Base-by-base conservation (phyloP, 2,329 filamentous ascomycete species). In the Ophiostoma ips region DNA sequence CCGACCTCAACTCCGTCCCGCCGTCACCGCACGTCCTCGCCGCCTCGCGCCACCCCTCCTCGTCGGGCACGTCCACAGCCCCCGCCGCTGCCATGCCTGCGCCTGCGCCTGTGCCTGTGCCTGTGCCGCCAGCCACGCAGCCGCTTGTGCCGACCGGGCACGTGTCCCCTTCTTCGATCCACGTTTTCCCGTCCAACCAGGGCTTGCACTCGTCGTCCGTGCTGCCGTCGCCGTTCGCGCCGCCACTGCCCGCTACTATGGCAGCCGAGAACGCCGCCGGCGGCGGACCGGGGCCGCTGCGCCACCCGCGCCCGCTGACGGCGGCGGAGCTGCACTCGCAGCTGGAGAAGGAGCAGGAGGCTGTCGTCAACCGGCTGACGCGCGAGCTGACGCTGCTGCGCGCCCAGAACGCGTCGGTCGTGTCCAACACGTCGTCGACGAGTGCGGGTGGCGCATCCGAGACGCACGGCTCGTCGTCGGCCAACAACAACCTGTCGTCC, bases 261-360 rank as follows among this genome's bases (percentile, higher is more conserved):
- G 64, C 69, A 1, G 71, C 68, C 13, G 71, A 77, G 43, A 34
- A 13, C 11, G 10, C 13, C 10, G 72, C 71, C 28, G 62, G 69
- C 31, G 79, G 79, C 0, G n/a, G n/a, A n/a, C 77, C 79, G 50
- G 85, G 84, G 0, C 89, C 90, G 4, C 68, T 94, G 59, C 79
- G 90, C 55, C 89, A 95, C 63, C 89, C 90, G 6, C 77, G 87
- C 34, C 89, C 89, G 3, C 69, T 95, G 63, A 95, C 90, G 0
- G 82, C 87, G 1, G 84, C 87, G 3, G 90, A 96, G 64, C 73
- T 96, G 54, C 88, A 95, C 64, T 73, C 85, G 53, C 80, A 95
- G 68, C 73, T 95, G 24, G 90, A 96, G 66, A 92, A 94, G 65
- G 90, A 96, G 63, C 89, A 96, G 60, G 90, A 96, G 66, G 86